Base-by-base conservation (phyloP, 2,329 filamentous ascomycete species). In the Cercospora janseana region DNA sequence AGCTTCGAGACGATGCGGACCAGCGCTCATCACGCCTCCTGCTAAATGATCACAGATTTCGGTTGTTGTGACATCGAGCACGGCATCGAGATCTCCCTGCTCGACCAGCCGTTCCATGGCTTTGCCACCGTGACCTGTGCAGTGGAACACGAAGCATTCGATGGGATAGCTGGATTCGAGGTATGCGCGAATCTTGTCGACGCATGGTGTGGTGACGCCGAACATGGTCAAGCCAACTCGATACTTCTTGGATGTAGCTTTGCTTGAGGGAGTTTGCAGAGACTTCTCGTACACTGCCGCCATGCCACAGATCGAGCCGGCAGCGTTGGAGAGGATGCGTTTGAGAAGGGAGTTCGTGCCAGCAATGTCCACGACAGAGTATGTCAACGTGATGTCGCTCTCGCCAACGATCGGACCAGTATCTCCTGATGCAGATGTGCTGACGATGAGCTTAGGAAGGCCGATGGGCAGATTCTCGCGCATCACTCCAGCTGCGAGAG, bases 151-250 rank as follows among this genome's bases (percentile, higher is more conserved):
- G 56, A 80, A 84, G 2, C 78, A 74, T 57, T 87, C 83, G 42
- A 79, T 73, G 2, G 63, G 62, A 46, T 73, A 67, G 2, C 68
- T 66, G 1, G 65, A 53, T 44, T 79, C 72, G 0, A 87, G 71
- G 37, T 77, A 66, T 1, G 65, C 58, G 0, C 81, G 74, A 1
- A 84, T 77, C 1, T 65, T 67, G 38, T 83, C 78, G 0, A 83
- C 83, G 8, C 78, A 79, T 0, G 83, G 82, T 0, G 84, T 88
- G 0, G 85, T 88, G 5, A 88, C 83, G 2, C 85, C 85, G 61
- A 87, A 88, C 85, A 88, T 88, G 2, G 84, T 86, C 18, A 87
- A 77, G 0, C 77, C 85, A 5, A 88, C 71, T 0, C 76, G 70
- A 48, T 74, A 77, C 58, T 73, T 75, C 46, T 57, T 27, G 15